Percentiles rank a stretch among this genome's conserved stretches.
Evolutionary conservation across 768 basidiomycete genomes (phyloP).

Genomic region (Rhodosporidiobolus sp.): DNA sequence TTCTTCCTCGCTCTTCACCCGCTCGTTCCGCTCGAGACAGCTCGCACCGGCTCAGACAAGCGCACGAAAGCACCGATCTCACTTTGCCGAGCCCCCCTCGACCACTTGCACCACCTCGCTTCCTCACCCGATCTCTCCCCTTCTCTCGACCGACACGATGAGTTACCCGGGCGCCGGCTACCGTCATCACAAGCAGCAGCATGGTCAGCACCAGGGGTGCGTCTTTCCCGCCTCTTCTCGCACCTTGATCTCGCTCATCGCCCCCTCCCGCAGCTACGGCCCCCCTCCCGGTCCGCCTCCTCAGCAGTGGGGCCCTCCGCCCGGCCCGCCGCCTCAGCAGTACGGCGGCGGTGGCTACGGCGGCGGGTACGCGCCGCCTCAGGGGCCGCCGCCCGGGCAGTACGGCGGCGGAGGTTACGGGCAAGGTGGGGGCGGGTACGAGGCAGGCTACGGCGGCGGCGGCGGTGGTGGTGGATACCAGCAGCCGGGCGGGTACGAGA

Average conservation of each 20-base stretch:
- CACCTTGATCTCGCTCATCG: neutral
- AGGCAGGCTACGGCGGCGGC: neutral
- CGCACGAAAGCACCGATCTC: neutral
- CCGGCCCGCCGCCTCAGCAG: conserved; percentile 9
- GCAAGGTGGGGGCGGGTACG: neutral
- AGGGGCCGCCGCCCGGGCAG: conserved; percentile 17
- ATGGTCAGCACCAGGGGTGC: conserved; percentile 5
- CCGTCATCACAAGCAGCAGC: conserved; percentile 6
- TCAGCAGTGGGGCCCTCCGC: neutral
- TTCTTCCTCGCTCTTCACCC: neutral
- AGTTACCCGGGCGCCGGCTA: conserved; percentile 20
- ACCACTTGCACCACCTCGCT: neutral
- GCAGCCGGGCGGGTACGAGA: too few species aligned
- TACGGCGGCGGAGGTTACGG: conserved; percentile 6
- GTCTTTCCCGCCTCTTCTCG: neutral
- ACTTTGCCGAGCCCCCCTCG: neutral
- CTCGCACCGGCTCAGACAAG: too few species aligned
- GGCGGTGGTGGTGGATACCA: too few species aligned
- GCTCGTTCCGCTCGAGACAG: neutral
- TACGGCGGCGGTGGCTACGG: neutral
- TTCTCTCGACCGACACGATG: neutral
- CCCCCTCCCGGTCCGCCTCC: conserved; percentile 5
- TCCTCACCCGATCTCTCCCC: too few species aligned
- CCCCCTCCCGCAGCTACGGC: conserved; percentile 9
- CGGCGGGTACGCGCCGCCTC: conserved; percentile 10